Percentiles rank a stretch among this genome's conserved stretches.
phyloP scores from a whole-genome alignment of 495 filamentous ascomycete species.

The Penicillium robsamsonii region DNA sequence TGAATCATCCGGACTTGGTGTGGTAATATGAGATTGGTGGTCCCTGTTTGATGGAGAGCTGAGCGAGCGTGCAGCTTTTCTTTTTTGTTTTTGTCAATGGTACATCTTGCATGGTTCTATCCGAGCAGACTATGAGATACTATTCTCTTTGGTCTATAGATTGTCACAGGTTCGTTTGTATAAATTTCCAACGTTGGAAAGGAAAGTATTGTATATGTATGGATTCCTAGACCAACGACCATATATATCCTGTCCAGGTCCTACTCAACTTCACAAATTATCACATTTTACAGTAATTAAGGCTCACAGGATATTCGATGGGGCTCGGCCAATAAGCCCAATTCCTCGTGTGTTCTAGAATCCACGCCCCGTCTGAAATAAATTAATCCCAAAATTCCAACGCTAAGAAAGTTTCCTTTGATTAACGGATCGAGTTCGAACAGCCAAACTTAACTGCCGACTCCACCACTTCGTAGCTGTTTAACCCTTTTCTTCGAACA shows the following conservation, averaged over 20 bases:
- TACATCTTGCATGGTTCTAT: conserved; percentile 24
- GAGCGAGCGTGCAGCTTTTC: conserved; percentile 30
- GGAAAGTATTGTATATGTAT: neutral
- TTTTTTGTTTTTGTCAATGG: conserved; percentile 17
- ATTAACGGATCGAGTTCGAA: conserved; percentile 7
- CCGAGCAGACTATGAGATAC: conserved; percentile 1
- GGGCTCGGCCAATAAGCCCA: neutral
- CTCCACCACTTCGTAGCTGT: neutral
- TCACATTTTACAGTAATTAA: neutral
- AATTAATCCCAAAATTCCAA: neutral
- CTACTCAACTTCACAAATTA: neutral
- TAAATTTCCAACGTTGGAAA: neutral
- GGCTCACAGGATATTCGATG: neutral
- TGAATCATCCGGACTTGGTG: conserved; percentile 14
- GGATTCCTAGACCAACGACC: neutral
- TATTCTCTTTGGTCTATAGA: neutral
- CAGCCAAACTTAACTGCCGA: neutral
- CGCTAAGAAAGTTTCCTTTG: neutral
- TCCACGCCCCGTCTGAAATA: conserved; percentile 2
- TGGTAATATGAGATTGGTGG: conserved; percentile 26
- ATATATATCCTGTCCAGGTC: neutral
- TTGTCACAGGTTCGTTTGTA: neutral
- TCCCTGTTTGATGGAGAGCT: conserved; percentile 24
- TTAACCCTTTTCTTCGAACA: neutral
- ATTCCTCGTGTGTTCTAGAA: conserved; percentile 1